phyloP scores from a whole-genome alignment of 2,329 filamentous ascomycete species.

The Claviceps paspali region DNA sequence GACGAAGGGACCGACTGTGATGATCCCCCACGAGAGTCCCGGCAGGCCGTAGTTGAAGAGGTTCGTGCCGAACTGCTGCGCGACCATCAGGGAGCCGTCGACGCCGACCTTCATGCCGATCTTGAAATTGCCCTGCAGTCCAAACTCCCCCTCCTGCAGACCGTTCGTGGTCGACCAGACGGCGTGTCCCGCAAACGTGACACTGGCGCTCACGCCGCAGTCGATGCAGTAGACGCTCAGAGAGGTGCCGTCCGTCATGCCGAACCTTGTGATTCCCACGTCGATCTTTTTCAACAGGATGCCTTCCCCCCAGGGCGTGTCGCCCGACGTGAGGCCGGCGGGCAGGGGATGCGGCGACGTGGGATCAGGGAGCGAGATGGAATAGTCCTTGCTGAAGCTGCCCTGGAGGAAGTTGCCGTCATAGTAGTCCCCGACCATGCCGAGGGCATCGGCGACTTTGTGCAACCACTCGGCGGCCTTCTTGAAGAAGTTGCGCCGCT shows the following conservation, averaged over 20 bases:
- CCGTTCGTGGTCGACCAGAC: constrained; percentile 6
- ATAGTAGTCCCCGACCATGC: too few species aligned
- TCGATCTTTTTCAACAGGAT: too few species aligned
- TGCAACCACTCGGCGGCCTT: not conserved
- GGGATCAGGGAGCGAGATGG: constrained; percentile 10
- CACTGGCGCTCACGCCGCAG: constrained; percentile 3
- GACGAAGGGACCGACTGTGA: constrained; percentile 13
- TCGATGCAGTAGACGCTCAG: constrained; percentile 4
- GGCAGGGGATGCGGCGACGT: too few species aligned
- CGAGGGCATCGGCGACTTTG: not conserved
- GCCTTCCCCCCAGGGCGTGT: constrained; percentile 4
- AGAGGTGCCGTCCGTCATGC: not conserved
- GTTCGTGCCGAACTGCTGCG: constrained; percentile 9
- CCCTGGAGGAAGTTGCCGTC: too few species aligned
- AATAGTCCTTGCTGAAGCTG: constrained; percentile 7
- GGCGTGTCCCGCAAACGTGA: constrained; percentile 2
- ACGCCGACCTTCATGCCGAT: constrained; percentile 13
- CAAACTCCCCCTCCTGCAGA: constrained; percentile 11
- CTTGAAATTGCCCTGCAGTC: not conserved
- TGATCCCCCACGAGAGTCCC: constrained; percentile 12
- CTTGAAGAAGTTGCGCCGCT: not conserved
- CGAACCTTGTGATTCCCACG: too few species aligned
- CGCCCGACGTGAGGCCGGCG: too few species aligned
- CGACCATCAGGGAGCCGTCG: constrained; percentile 12
- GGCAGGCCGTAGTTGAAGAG: constrained; percentile 13